Conservation (phyloP, 2,329 filamentous ascomycete species). For the Fusarium graminum region DNA sequence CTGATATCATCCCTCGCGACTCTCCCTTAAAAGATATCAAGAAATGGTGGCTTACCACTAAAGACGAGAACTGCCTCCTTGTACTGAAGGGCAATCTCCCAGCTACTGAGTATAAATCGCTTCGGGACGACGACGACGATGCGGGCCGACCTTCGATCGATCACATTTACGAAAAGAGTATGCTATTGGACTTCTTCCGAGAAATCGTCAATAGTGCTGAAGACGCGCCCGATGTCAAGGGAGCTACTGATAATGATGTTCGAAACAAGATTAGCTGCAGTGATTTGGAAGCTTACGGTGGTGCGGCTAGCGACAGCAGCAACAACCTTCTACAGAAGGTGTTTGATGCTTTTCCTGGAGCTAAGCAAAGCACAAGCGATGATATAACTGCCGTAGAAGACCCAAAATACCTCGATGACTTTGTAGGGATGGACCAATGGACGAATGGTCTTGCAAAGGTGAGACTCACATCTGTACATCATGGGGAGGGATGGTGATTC, state of each 20-base stretch:
- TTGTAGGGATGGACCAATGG: conserved; percentile 27
- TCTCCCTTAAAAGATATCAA: not conserved
- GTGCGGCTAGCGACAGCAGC: accelerated
- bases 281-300: conserved; percentile 16
- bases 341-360: conserved; percentile 13
- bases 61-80: not conserved
- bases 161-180: conserved; percentile 35
- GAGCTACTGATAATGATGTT: not conserved
- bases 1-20: not conserved
- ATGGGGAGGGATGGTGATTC: too few relatives aligned
- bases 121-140: too few relatives aligned
- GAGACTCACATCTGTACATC: not conserved
- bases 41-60: not conserved
- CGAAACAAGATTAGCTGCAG: conserved; percentile 20
- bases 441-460: conserved; percentile 21
- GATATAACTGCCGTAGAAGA: not conserved
- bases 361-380: not conserved
- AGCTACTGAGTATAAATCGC: not conserved
- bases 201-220: conserved; percentile 7
- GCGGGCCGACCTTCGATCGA: conserved; percentile 1
- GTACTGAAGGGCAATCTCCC: not conserved
- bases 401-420: conserved; percentile 4
- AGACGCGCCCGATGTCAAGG: not conserved
- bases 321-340: conserved; percentile 6
- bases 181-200: conserved; percentile 15